Conservation (phyloP, 2,329 filamentous ascomycete genomes). For the Claviceps sp. region DNA sequence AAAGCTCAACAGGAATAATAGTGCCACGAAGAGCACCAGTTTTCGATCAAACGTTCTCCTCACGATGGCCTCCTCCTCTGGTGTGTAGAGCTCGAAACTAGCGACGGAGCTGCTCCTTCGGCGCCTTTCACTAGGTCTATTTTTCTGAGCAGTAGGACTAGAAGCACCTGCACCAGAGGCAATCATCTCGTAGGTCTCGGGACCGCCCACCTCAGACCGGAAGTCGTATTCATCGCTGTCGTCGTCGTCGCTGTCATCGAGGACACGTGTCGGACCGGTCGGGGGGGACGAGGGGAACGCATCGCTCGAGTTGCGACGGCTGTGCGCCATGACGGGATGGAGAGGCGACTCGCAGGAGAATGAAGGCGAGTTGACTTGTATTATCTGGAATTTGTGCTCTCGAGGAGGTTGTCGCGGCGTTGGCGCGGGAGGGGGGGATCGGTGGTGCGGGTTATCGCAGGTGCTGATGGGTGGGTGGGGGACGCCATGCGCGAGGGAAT, state of each 20-base stretch:
- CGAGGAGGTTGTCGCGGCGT: too few relatives aligned
- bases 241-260: constrained; percentile 21
- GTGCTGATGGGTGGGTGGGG: neutral
- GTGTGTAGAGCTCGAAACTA: constrained; percentile 31
- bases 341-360: too few relatives aligned
- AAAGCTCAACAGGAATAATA: constrained; percentile 76
- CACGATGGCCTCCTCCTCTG: constrained; percentile 59
- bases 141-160: neutral
- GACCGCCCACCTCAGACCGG: constrained; percentile 17
- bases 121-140: constrained; percentile 4
- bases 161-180: constrained; percentile 1
- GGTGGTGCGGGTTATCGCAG: neutral
- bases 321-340: constrained; percentile 8
- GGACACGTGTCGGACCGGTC: constrained; percentile 23
- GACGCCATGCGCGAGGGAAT: neutral
- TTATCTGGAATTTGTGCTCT: too few relatives aligned
- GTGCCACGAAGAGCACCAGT: constrained; percentile 66
- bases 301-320: constrained; percentile 12
- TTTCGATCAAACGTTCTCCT: constrained; percentile 63
- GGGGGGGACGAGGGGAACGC: constrained; percentile 25
- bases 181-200: constrained; percentile 23
- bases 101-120: constrained; percentile 18
- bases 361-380: too few relatives aligned
- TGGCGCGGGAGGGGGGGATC: too few relatives aligned
- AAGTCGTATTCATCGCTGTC: constrained; percentile 16